Evolutionary conservation across 306 rosid species (phyloP).

Genomic region (Gynostemma pentaphyllum): DNA sequence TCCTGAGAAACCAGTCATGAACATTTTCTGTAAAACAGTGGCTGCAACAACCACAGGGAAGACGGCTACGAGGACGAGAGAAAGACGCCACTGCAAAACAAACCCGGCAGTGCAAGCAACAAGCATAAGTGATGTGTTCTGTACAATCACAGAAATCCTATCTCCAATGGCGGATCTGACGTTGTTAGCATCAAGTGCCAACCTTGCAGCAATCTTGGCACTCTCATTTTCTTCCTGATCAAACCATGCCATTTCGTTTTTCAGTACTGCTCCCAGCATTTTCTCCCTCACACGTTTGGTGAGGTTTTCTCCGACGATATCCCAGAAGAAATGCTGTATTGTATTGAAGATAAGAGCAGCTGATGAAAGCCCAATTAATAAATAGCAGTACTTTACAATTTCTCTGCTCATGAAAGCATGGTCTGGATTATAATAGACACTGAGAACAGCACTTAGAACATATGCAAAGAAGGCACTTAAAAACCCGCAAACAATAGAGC

Average conservation of each 20-base stretch:
- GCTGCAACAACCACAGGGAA: conserved; percentile 98
- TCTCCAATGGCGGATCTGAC: conserved; percentile 96
- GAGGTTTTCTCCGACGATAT: conserved; percentile 84
- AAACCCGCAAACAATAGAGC: conserved; percentile 89
- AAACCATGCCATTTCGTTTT: conserved; percentile 94
- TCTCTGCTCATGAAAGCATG: conserved; percentile 64
- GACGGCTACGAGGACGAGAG: conserved; percentile 88
- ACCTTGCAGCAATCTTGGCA: conserved; percentile 73
- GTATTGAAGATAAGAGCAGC: conserved; percentile 89
- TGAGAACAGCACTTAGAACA: conserved; percentile 81
- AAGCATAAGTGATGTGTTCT: conserved; percentile 84
- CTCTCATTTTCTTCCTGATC: conserved; percentile 94
- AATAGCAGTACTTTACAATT: conserved; percentile 71
- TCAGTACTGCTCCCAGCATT: conserved; percentile 62
- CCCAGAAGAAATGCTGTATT: conserved; percentile 95
- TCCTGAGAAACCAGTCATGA: conserved; percentile 95
- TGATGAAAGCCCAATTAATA: conserved; percentile 83
- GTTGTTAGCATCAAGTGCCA: conserved; percentile 83
- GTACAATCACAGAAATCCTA: conserved; percentile 83
- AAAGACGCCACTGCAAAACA: conserved; percentile 92
- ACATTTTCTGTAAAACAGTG: conserved; percentile 98
- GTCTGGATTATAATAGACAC: conserved; percentile 68
- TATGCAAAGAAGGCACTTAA: conserved; percentile 96
- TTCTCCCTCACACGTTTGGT: conserved; percentile 87
- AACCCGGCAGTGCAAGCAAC: conserved; percentile 93